phyloP scores from a whole-genome alignment of 345 rosid species.

The Mercurialis annua region DNA sequence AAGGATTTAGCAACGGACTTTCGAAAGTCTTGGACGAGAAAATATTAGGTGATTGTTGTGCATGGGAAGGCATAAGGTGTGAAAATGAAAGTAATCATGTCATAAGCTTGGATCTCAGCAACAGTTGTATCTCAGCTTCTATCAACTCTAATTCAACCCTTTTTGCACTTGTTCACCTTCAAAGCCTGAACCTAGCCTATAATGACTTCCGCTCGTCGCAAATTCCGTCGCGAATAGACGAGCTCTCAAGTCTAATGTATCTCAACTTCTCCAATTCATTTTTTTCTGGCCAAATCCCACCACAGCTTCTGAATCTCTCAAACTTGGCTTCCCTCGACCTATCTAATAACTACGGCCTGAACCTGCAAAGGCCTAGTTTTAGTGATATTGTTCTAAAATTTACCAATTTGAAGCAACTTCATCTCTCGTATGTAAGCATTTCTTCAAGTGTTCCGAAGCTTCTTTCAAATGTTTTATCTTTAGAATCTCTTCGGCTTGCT shows the following conservation, averaged over 20 bases:
- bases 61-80: constrained; percentile 3
- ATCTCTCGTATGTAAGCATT: not conserved
- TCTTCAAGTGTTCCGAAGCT: not conserved
- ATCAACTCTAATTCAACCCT: not conserved
- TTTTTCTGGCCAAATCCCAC: not conserved
- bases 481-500: constrained; percentile 2
- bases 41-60: not conserved
- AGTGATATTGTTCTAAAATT: constrained; percentile 2
- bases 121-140: not conserved
- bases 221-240: not conserved
- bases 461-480: constrained; percentile 7
- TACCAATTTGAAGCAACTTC: constrained; percentile 6
- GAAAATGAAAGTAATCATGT: not conserved
- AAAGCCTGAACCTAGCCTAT: not conserved
- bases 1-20: too few relatives aligned
- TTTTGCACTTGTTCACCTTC: constrained; percentile 1
- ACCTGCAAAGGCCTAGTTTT: not conserved
- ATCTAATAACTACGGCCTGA: not conserved
- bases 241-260: not conserved
- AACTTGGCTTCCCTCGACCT: not conserved
- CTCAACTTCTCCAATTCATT: not conserved
- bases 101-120: not conserved
- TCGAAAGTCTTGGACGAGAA: too few relatives aligned
- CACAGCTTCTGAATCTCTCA: not conserved
- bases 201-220: not conserved